Percentiles rank a stretch among this genome's conserved stretches.
These are phyloP conservation scores for Ilex paraguariensis DNA, from an alignment of 305 asterid species.

Conservation along the genomic window DNA sequence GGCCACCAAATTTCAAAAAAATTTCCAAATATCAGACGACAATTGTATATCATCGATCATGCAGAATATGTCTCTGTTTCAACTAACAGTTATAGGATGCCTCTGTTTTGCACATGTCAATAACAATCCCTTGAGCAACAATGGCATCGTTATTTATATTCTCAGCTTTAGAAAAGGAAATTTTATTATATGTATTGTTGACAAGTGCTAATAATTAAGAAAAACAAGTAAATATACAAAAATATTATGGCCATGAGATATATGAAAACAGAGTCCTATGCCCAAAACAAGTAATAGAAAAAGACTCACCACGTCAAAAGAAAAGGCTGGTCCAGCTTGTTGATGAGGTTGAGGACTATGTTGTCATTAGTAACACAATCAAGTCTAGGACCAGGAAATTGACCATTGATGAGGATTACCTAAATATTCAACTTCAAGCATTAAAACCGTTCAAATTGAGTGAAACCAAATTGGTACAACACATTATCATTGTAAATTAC, in stretches of 20 bases:
- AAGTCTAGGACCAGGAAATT: slow-evolving; percentile 90
- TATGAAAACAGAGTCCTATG: not conserved
- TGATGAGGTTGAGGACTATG: slow-evolving; percentile 63
- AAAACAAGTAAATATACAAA: not conserved
- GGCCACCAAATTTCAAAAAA: not conserved
- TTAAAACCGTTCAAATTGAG: not conserved
- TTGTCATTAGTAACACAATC: slow-evolving; percentile 85
- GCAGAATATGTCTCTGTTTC: no score
- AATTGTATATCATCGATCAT: no score
- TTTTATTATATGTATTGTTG: no score
- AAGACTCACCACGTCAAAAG: slow-evolving; percentile 80
- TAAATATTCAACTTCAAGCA: slow-evolving; percentile 23
- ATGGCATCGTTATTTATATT: no score
- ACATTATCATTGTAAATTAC: no score
- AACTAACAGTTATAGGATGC: no score
- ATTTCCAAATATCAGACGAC: not conserved
- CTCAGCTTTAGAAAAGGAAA: no score
- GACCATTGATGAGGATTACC: slow-evolving; percentile 93
- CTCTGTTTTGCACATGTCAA: no score
- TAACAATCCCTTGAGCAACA: no score
- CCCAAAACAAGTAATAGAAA: slow-evolving; percentile 3
- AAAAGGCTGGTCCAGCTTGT: slow-evolving; percentile 83
- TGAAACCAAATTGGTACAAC: not conserved
- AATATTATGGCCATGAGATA: not conserved
- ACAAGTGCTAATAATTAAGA: no score